Evolutionary conservation across 2,329 filamentous ascomycete species (phyloP), one percentile per base, ranked within the genome.

Genomic region (Penicillium palitans): DNA sequence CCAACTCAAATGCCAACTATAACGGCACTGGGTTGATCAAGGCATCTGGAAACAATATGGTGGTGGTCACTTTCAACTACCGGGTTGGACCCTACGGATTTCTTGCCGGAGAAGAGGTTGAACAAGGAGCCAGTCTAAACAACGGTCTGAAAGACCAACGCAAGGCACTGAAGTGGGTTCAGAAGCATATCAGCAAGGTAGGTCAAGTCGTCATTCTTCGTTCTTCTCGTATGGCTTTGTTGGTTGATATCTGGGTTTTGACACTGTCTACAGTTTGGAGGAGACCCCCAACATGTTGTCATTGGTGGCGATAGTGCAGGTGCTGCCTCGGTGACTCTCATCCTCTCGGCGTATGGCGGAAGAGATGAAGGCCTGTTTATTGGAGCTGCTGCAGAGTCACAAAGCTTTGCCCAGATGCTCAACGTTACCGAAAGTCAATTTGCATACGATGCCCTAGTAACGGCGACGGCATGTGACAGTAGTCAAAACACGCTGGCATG

Each of bases 31-130:
- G 82, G 0, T 73, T 92, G n/a, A 79, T 87, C 29, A 70, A 79
- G 31, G 87, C 85, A 0, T 83, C 84, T 19, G 78, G 80, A 39
- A 76, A 83, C 57, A 79, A 83, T 47, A 87, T 91, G 27, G 76
- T 93, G 0, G 84, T 91, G 0, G 87, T 93, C 2, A 87, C 81
- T 10, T 83, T 90, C 74, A 92, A 91, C 74, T 92, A 93, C 70
- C 86, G 90, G 6, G 88, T 93, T 12, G 89, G 89, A 0, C 82
- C 84, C 0, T 91, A 86, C 64, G 90, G 90, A 0, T 93, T 92
- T 69, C 79, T 93, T 13, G 83, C 84, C 2, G 79, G 85, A 55
- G 75, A 82, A 17, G 82, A 88, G 64, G 73, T 87, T 1, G 63
- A 75, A 33, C 33, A 60, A 62, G 63, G 74, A 5, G 82, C 84